A percentile compares a stretch with the other conserved stretches of the same genome.
phyloP scores from a whole-genome alignment of 805 yeast genomes.

The Barnettozyma vustinii region DNA sequence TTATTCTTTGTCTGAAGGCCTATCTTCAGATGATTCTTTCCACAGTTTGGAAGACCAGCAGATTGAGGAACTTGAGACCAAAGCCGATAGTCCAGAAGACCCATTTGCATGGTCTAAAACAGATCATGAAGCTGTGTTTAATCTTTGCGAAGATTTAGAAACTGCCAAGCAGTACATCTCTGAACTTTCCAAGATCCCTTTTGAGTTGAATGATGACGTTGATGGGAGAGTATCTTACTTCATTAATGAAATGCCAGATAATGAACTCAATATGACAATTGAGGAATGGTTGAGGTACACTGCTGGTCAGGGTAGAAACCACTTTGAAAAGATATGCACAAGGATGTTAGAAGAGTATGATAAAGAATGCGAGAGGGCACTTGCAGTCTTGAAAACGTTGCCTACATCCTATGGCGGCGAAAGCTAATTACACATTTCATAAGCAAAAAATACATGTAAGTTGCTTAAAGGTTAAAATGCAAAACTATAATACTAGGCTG shows the following conservation, averaged over 20 bases:
- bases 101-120: constrained; percentile 25
- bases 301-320: constrained; percentile 47
- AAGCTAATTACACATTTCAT: not conserved
- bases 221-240: constrained; percentile 63
- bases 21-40: constrained; percentile 2
- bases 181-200: constrained; percentile 18
- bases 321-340: constrained; percentile 42
- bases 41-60: constrained; percentile 7
- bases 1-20: not conserved
- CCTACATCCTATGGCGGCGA: constrained; percentile 17
- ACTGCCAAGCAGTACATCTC: constrained; percentile 25
- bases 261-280: constrained; percentile 65
- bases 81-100: not conserved
- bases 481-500: not conserved
- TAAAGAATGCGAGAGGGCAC: constrained; percentile 45
- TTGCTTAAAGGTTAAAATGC: not conserved
- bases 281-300: constrained; percentile 59
- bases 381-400: constrained; percentile 34
- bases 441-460: not conserved
- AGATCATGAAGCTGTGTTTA: constrained; percentile 25
- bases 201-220: constrained; percentile 49
- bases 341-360: constrained; percentile 44
- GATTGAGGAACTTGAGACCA: not conserved
- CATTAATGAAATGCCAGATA: constrained; percentile 62
- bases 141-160: constrained; percentile 26